Percentiles rank a stretch among this genome's conserved stretches.
phyloP scores from a whole-genome alignment of 2,329 filamentous ascomycete genomes.

The Escovopsis sp. region DNA sequence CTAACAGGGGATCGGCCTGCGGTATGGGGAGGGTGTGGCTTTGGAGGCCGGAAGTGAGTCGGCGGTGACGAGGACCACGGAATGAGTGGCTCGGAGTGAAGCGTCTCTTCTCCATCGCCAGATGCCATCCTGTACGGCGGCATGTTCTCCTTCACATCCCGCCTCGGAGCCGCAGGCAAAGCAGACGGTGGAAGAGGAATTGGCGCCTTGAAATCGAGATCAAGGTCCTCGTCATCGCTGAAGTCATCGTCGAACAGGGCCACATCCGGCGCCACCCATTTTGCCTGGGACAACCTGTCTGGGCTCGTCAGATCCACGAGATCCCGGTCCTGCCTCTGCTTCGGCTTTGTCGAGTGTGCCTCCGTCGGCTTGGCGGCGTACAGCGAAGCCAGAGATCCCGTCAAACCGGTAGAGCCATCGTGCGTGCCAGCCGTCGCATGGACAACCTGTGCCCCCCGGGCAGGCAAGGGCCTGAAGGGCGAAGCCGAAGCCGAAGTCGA shows the following conservation, averaged over 20 bases:
- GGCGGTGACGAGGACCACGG: constrained; percentile 60
- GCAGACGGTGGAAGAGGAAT: constrained; percentile 28
- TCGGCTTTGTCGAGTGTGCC: no score
- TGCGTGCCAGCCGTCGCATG: not conserved
- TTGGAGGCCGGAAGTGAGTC: constrained; percentile 29
- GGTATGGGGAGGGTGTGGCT: constrained; percentile 8
- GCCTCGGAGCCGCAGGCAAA: no score
- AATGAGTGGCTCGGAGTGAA: constrained; percentile 20
- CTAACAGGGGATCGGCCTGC: no score
- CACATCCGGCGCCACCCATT: constrained; percentile 19
- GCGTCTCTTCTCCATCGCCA: constrained; percentile 6
- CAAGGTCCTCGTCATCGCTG: constrained; percentile 66
- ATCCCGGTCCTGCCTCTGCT: constrained; percentile 10
- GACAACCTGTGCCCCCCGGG: constrained; percentile 20
- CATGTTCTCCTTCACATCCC: constrained; percentile 9
- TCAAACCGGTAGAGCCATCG: not conserved
- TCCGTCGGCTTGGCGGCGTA: constrained; percentile 28
- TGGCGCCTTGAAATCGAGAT: constrained; percentile 50
- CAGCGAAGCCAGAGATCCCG: constrained; percentile 23
- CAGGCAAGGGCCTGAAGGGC: constrained; percentile 13
- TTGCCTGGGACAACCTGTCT: constrained; percentile 12
- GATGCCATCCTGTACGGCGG: constrained; percentile 12
- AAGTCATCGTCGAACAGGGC: constrained; percentile 72
- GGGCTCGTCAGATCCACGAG: constrained; percentile 21
- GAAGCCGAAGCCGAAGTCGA: constrained; percentile 16